Conservation (phyloP, 2,329 filamentous ascomycete species). For the Ceratocystis cubensis region DNA sequence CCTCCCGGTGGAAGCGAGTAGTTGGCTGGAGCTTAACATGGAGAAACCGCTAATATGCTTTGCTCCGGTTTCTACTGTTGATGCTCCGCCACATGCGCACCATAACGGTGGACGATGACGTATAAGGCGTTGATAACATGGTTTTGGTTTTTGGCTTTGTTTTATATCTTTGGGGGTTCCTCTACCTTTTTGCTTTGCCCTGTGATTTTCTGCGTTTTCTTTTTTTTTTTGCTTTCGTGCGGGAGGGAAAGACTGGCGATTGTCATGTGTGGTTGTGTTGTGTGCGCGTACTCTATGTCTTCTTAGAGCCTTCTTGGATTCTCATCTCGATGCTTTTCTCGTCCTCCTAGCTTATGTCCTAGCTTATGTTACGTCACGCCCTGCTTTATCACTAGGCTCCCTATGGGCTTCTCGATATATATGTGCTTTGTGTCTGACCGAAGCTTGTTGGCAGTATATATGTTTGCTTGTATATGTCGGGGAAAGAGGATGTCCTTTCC, state of each 20-base stretch:
- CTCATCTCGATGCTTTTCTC: neutral
- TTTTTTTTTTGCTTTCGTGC: neutral
- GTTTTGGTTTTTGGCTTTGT: constrained; percentile 14
- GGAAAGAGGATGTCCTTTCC: too few relatives aligned
- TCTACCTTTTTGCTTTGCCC: neutral
- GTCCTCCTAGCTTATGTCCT: neutral
- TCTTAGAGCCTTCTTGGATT: neutral
- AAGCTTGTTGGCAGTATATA: too few relatives aligned
- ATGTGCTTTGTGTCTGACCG: neutral
- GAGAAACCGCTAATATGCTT: too few relatives aligned
- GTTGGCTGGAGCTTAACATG: too few relatives aligned
- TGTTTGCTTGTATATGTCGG: too few relatives aligned
- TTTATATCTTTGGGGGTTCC: neutral
- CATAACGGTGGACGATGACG: constrained; percentile 2
- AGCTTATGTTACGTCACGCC: neutral
- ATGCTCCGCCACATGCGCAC: neutral
- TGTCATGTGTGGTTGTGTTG: neutral
- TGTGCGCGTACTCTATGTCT: neutral
- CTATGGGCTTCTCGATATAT: neutral
- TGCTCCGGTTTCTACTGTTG: neutral
- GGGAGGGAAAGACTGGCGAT: neutral
- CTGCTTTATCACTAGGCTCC: neutral
- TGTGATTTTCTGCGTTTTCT: neutral
- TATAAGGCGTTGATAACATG: constrained; percentile 12
- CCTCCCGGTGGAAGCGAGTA: neutral